A percentile compares a stretch with the other conserved stretches of the same genome.
phyloP scores from a whole-genome alignment of 2,329 filamentous ascomycete genomes.

The Aaosphaeria pasadenensis region DNA sequence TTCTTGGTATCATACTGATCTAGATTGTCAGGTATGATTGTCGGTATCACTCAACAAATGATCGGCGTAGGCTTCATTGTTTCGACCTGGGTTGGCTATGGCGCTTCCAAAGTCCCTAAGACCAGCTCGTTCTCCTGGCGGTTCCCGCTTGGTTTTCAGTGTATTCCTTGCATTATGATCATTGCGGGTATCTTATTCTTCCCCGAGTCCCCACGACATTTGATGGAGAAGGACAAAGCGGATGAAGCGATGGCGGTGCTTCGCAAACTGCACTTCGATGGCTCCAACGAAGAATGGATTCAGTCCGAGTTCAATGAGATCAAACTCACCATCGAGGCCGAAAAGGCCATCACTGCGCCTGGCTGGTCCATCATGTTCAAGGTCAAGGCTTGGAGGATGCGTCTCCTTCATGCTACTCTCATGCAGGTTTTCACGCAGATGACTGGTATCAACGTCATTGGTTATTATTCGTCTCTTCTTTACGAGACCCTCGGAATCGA shows the following conservation, averaged over 20 bases:
- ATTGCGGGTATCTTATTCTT: conserved; percentile 43
- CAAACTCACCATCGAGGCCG: conserved; percentile 59
- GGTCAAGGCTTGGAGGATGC: conserved; percentile 57
- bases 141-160: conserved; percentile 48
- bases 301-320: conserved; percentile 59
- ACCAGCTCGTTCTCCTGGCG: conserved; percentile 40
- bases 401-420: conserved; percentile 59
- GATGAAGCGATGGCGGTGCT: conserved; percentile 51
- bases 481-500: conserved; percentile 58
- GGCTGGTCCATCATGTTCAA: conserved; percentile 59
- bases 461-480: conserved; percentile 61
- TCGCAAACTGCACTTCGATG: conserved; percentile 53
- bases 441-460: conserved; percentile 54
- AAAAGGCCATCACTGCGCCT: conserved; percentile 52
- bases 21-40: conserved; percentile 42
- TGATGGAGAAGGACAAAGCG: conserved; percentile 48
- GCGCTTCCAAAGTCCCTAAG: conserved; percentile 31
- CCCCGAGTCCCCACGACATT: conserved; percentile 36
- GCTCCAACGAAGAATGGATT: conserved; percentile 57
- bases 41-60: conserved; percentile 57
- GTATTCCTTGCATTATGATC: conserved; percentile 43
- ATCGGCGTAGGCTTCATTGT: conserved; percentile 57
- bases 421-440: conserved; percentile 67
- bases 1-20: too few relatives aligned
- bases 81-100: conserved; percentile 53